Percentiles rank a stretch among this genome's conserved stretches.
phyloP scores from a whole-genome alignment of 2,329 filamentous ascomycete species.

The Sphaerulina populicola region DNA sequence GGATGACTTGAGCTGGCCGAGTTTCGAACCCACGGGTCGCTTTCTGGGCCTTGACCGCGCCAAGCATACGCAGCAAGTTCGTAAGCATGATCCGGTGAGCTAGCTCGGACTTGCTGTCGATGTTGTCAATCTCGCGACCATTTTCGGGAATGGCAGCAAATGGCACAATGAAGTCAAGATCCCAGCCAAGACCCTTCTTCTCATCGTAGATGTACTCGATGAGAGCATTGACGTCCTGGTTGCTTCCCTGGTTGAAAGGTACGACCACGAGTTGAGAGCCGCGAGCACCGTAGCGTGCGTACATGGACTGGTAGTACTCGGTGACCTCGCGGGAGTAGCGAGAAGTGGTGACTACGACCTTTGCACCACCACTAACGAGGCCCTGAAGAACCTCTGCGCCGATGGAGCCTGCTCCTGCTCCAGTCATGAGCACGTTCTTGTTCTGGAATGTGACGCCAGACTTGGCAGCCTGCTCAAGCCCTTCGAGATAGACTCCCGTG shows the following conservation, averaged over 20 bases:
- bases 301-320: conserved; percentile 99
- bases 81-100: conserved; percentile 99
- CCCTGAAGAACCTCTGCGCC: conserved; percentile 94
- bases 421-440: conserved; percentile 97
- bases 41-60: conserved; percentile 86
- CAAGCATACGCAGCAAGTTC: conserved; percentile 85
- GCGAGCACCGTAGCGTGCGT: conserved; percentile 83
- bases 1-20: conserved; percentile 88
- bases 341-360: conserved; percentile 93
- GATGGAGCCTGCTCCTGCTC: conserved; percentile 94
- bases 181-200: conserved; percentile 96
- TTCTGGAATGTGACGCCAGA: conserved; percentile 83
- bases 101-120: conserved; percentile 95
- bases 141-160: conserved; percentile 98
- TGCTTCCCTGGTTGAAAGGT: conserved; percentile 97
- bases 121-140: conserved; percentile 89
- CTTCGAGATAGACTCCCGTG: conserved; percentile 84
- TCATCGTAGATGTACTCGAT: conserved; percentile 93
- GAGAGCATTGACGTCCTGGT: conserved; percentile 91
- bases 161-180: conserved; percentile 89
- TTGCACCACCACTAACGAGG: conserved; percentile 90
- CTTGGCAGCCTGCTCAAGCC: conserved; percentile 78
- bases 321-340: conserved; percentile 95
- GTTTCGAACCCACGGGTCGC: conserved; percentile 81
- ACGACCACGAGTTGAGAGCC: conserved; percentile 96